phyloP scores from a whole-genome alignment of 495 filamentous ascomycete species.

The Podospora bellae-mahoneyi region DNA sequence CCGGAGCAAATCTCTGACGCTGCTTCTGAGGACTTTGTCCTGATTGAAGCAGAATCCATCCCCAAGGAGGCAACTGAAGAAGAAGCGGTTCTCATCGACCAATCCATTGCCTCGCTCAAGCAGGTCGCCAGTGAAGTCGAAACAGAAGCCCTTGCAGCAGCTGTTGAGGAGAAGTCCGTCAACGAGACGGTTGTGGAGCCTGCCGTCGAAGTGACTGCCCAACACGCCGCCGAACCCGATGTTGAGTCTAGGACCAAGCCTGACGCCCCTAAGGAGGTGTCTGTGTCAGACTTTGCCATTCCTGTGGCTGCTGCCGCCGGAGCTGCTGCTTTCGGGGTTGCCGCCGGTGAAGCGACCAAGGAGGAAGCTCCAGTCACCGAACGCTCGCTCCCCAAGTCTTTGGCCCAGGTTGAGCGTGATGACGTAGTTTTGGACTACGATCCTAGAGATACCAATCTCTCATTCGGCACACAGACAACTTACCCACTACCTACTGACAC shows the following conservation, averaged over 20 bases:
- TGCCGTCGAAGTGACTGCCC: not conserved
- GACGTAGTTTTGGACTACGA: conserved; percentile 9
- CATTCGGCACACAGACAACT: conserved; percentile 14
- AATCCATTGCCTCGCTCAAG: conserved; percentile 18
- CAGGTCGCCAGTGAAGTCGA: conserved; percentile 9
- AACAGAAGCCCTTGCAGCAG: conserved; percentile 6
- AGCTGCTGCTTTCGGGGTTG: conserved; percentile 11
- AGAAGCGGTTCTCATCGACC: conserved; percentile 18
- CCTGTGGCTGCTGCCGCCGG: not conserved
- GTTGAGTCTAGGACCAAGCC: not conserved
- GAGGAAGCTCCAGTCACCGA: conserved; percentile 10
- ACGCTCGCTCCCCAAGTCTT: not conserved
- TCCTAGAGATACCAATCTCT: conserved; percentile 14
- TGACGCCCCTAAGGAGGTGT: not conserved
- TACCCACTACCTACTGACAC: conserved; percentile 21
- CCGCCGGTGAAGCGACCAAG: conserved; percentile 4
- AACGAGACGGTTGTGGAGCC: not conserved
- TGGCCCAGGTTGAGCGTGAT: not conserved
- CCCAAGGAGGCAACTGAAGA: conserved; percentile 14
- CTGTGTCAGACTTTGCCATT: not conserved
- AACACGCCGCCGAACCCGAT: not conserved
- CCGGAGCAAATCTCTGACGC: conserved; percentile 11
- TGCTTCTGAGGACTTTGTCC: conserved; percentile 24
- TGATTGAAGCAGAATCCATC: conserved; percentile 21
- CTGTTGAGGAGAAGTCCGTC: conserved; percentile 8